Percentiles rank a stretch among this genome's conserved stretches.
Conservation (phyloP, 805 yeast species). For the Danielozyma ontarioensis region DNA sequence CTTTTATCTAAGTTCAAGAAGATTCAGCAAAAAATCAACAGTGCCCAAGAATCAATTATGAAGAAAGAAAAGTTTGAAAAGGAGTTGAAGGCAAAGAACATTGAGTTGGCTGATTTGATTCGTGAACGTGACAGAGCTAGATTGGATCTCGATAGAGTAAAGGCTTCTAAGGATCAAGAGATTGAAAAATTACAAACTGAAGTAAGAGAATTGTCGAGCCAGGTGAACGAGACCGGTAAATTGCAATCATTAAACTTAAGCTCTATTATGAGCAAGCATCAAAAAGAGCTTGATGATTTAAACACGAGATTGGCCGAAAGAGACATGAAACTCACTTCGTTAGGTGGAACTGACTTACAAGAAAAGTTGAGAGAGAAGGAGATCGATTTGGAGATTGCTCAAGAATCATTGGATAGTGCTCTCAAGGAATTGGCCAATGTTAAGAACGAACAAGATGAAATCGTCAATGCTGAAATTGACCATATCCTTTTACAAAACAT, state of each 20-base stretch:
- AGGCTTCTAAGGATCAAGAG: constrained; percentile 60
- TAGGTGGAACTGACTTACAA: constrained; percentile 31
- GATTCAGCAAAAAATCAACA: constrained; percentile 77
- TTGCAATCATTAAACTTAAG: constrained; percentile 60
- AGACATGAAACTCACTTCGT: constrained; percentile 14
- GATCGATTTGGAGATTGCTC: constrained; percentile 71
- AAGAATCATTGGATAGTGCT: constrained; percentile 75
- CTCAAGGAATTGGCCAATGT: constrained; percentile 52
- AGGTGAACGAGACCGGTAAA: constrained; percentile 56
- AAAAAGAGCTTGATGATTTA: constrained; percentile 53
- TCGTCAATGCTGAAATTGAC: constrained; percentile 57
- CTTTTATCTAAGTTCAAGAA: constrained; percentile 73
- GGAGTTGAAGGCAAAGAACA: constrained; percentile 78
- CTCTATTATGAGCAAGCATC: constrained; percentile 55
- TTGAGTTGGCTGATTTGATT: constrained; percentile 83
- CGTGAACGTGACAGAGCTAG: constrained; percentile 87
- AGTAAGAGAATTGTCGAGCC: constrained; percentile 53
- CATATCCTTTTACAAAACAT: constrained; percentile 44
- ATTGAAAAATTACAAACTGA: constrained; percentile 62
- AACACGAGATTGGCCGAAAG: constrained; percentile 29
- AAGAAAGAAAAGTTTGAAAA: constrained; percentile 77
- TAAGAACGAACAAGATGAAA: constrained; percentile 44
- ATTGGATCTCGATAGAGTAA: constrained; percentile 67
- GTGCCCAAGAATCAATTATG: constrained; percentile 85
- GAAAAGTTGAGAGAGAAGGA: constrained; percentile 59